Evolutionary conservation across 345 rosid species (phyloP).

Genomic region (Lepidium sativum): DNA sequence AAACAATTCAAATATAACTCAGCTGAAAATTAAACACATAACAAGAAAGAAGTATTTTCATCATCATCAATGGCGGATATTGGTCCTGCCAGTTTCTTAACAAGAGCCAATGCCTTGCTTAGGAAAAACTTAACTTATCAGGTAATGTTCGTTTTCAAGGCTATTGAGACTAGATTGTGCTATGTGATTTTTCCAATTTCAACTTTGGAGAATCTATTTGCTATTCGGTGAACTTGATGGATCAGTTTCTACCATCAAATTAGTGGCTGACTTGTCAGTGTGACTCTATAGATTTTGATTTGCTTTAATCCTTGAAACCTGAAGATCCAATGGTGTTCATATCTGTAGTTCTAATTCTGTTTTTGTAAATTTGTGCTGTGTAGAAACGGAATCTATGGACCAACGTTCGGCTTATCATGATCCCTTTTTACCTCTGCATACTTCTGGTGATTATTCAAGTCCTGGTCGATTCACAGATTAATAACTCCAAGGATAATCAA

Average conservation of each 20-base stretch:
- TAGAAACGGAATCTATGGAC: conserved; percentile 69
- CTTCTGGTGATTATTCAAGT: conserved; percentile 42
- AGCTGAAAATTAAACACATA: background rate
- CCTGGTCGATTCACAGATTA: conserved; percentile 32
- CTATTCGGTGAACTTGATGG: background rate
- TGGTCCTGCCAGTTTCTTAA: conserved; percentile 51
- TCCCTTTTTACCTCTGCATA: conserved; percentile 63
- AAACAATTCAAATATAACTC: background rate
- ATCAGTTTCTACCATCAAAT: background rate
- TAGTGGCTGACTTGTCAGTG: background rate
- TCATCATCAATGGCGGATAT: conserved; percentile 41
- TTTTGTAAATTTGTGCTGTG: background rate
- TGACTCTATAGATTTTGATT: background rate
- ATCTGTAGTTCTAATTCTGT: background rate
- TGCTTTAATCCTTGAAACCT: background rate
- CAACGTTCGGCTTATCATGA: conserved; percentile 55
- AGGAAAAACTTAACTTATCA: conserved; percentile 83
- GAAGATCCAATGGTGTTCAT: background rate
- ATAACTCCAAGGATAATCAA: conserved; percentile 14
- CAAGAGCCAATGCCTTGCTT: conserved; percentile 73
- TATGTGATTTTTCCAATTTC: background rate
- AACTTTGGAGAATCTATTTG: background rate
- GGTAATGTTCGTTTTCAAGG: conserved; percentile 28
- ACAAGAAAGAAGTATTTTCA: background rate
- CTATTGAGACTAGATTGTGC: background rate